These are phyloP conservation scores for Hypomontagnella submonticulosa DNA, from an alignment of 495 filamentous ascomycete species.

Conservation along the genomic window DNA sequence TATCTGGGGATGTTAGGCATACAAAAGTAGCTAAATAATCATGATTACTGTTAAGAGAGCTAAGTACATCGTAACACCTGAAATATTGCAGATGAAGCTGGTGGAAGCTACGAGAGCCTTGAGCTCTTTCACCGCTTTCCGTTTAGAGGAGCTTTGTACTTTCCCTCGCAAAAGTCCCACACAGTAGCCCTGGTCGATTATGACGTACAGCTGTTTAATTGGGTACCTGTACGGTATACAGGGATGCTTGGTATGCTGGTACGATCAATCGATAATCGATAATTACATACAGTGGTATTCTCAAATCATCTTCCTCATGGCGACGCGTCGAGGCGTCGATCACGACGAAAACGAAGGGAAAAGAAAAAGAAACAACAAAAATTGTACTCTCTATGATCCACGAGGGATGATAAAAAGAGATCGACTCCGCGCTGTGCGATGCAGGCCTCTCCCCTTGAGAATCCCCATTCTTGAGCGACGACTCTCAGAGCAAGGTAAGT, in stretches of 20 bases:
- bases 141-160: constrained; percentile 31
- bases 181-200: constrained; percentile 21
- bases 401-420: neutral
- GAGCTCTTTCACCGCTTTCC: constrained; percentile 42
- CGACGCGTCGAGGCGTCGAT: no score
- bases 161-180: constrained; percentile 25
- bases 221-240: no score
- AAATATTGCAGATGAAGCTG: constrained; percentile 27
- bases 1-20: no score
- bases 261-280: neutral
- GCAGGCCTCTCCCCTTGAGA: constrained; percentile 1
- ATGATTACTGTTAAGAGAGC: no score
- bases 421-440: neutral
- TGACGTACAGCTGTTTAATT: constrained; percentile 29
- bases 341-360: no score
- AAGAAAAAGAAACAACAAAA: neutral
- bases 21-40: no score
- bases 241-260: no score
- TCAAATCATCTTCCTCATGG: no score
- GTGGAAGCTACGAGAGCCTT: constrained; percentile 42
- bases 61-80: no score
- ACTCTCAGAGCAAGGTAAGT: neutral
- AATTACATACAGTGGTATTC: no score
- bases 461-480: neutral
- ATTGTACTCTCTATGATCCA: constrained; percentile 1